Conservation (phyloP, 768 basidiomycete species). For the Fibroporia radiculosa region DNA sequence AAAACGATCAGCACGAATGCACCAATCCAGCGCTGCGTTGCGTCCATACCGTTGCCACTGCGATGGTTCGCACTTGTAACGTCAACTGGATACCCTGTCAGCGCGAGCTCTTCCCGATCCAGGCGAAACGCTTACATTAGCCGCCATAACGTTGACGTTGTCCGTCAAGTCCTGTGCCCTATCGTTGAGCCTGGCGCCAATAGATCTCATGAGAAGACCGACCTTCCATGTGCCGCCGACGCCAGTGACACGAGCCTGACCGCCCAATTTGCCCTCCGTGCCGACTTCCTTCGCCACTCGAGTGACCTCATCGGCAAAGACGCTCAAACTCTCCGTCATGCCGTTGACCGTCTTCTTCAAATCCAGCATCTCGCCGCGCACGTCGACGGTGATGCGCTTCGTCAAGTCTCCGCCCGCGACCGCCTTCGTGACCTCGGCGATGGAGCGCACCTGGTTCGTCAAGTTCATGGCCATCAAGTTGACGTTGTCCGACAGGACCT, state of each 20-base stretch:
- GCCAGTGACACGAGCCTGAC: constrained; percentile 88
- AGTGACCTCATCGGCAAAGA: constrained; percentile 79
- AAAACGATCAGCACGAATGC: neutral
- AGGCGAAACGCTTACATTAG: constrained; percentile 51
- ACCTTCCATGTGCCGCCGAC: constrained; percentile 96
- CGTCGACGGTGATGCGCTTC: constrained; percentile 88
- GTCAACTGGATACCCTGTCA: constrained; percentile 51
- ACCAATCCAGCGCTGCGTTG: neutral
- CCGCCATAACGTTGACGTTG: constrained; percentile 94
- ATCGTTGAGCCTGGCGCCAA: neutral
- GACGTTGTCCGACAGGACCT: constrained; percentile 71
- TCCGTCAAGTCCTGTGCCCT: constrained; percentile 68
- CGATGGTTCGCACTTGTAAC: constrained; percentile 88
- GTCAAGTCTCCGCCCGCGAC: constrained; percentile 91
- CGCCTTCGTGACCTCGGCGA: constrained; percentile 91
- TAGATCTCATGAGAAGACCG: neutral
- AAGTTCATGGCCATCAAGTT: constrained; percentile 87
- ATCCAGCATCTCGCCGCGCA: constrained; percentile 86
- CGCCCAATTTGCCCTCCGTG: constrained; percentile 91
- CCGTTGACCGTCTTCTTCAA: constrained; percentile 90
- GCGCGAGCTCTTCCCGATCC: neutral
- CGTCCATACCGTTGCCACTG: constrained; percentile 73
- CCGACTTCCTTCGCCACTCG: constrained; percentile 95
- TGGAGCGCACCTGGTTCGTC: constrained; percentile 87
- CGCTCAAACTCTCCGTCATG: constrained; percentile 84